Base-by-base conservation (phyloP, 441 rosid species). In the Omphalea diandra region DNA sequence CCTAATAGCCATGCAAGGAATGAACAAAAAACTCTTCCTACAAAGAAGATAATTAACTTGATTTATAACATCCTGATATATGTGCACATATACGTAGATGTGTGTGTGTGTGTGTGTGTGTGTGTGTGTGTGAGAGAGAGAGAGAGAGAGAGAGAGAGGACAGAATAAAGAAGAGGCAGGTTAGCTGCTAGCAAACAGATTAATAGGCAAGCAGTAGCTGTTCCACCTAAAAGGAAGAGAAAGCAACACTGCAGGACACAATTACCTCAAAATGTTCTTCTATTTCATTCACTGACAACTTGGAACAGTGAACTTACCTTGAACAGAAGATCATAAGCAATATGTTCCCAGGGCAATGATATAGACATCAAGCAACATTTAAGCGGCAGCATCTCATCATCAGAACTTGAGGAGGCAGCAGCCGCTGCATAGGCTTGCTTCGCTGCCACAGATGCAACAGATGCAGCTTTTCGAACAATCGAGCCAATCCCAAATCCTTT, bases 281-380 rank as follows among this genome's bases (percentile, higher is more conserved):
- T 6, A 3, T 52, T 59, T 41, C 50, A 63, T 62, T 35, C 43
- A 38, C 53, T 40, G 27, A 70, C 9, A 61, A 14, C 7, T 18
- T 33, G 49, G 58, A 69, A 68, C 46, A 75, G n/a, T n/a, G n/a
- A n/a, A 58, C 67, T 77, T 69, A 94, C 97, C 97, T 94, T 91
- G 73, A 88, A 91, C 66, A 94, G 77, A 71, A 91, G 97, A 82
- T 94, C 97, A 69, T 83, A 82, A 76, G 97, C 97, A 80, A 94
- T 91, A 63, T 86, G 80, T 60, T 91, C 97, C 97, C 97, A 91
- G 2, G 97, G 96, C 74, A 94, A 83, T 22, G 97, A 86, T 71
- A 91, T 82, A 32, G 98, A 91, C 97, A 94, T 94, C 60, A 94
- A 83, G 72, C 97, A 88, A 83, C 98, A 94, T 70, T 90, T 91